Evolutionary conservation across 768 basidiomycete genomes (phyloP), one percentile per base, ranked within the genome.

Genomic region (Suillus occidentalis): DNA sequence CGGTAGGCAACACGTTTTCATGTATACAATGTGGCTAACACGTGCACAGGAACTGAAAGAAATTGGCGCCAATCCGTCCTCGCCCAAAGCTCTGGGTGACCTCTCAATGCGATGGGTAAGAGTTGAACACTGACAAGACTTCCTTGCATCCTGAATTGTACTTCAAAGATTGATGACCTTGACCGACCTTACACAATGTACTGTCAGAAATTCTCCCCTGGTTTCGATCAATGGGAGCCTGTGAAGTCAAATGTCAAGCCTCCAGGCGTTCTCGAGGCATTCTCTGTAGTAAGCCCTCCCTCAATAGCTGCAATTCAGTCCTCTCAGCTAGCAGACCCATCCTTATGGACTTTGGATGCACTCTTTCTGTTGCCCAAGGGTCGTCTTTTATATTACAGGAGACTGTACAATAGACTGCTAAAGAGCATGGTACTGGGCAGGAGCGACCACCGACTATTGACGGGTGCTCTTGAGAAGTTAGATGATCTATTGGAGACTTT

Each of bases 21-120:
- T 18, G 14, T 62, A 20, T 39, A 36, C 37, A 18, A 49, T 34
- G 50, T 62, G 31, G 55, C 67, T 67, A 69, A 73, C 60, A 67
- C 50, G 62, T 65, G 66, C 63, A 39, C 76, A 97, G 96, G 92
- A 92, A 87, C 81, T 99, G 62, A 95, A 92, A 77, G 95, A 97
- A 65, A 95, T 99, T 67, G 96, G 95, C n/a, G 87, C 91, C 20
- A 93, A 90, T 77, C 96, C 97, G 2, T 89, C 93, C 6, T 94
- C 92, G 14, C 95, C 96, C 6, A 97, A 95, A 73, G 94, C 91
- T 14, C 82, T 99, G 36, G 96, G 97, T 47, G 97, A 99, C 76
- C 81, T 99, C 47, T 82, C 99, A 62, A 97, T 98, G 91, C 89
- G 91, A 79, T 99, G 97, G 97, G 97, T 97, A 69, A 66, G 92